Evolutionary conservation across 2,329 filamentous ascomycete genomes (phyloP).

Genomic region (Dothideomycetidae sp.): DNA sequence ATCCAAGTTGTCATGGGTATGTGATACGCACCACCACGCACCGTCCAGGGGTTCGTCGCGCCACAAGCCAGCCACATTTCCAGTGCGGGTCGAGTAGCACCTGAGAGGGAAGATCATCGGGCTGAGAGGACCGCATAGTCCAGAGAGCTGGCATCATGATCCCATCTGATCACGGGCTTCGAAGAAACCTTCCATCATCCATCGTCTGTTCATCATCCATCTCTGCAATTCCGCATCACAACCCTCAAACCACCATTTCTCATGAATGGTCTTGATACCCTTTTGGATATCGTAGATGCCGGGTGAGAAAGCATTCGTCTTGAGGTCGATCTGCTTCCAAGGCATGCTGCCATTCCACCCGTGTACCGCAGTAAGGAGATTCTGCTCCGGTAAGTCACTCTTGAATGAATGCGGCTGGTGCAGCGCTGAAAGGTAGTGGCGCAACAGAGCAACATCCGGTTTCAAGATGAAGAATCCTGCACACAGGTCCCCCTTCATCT

Average conservation of each 20-base stretch:
- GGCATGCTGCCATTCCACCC: slow-evolving; percentile 27
- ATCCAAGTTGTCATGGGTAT: too few species aligned
- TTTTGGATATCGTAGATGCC: slow-evolving; percentile 24
- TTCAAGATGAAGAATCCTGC: slow-evolving; percentile 25
- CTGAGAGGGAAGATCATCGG: too few species aligned
- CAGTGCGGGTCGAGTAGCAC: too few species aligned
- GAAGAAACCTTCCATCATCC: slow-evolving; percentile 25
- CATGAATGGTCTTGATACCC: slow-evolving; percentile 25
- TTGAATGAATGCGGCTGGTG: slow-evolving; percentile 19
- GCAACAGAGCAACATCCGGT: slow-evolving; percentile 18
- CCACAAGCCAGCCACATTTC: too few species aligned
- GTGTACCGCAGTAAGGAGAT: slow-evolving; percentile 25
- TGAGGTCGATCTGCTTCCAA: slow-evolving; percentile 24
- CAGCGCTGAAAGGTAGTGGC: slow-evolving; percentile 21
- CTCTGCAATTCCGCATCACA: slow-evolving; percentile 19
- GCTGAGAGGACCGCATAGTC: too few species aligned
- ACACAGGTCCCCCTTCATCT: slow-evolving; percentile 7
- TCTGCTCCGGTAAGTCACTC: slow-evolving; percentile 23
- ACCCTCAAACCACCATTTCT: slow-evolving; percentile 27
- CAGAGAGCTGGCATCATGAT: too few species aligned
- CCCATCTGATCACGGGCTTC: slow-evolving; percentile 18
- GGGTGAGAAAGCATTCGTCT: slow-evolving; percentile 26
- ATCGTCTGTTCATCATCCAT: slow-evolving; percentile 21
- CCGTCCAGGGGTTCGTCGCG: too few species aligned
- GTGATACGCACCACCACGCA: too few species aligned